Base-by-base conservation (phyloP, 192 early-diverging fungal species). In the Entomortierella parvispora region DNA sequence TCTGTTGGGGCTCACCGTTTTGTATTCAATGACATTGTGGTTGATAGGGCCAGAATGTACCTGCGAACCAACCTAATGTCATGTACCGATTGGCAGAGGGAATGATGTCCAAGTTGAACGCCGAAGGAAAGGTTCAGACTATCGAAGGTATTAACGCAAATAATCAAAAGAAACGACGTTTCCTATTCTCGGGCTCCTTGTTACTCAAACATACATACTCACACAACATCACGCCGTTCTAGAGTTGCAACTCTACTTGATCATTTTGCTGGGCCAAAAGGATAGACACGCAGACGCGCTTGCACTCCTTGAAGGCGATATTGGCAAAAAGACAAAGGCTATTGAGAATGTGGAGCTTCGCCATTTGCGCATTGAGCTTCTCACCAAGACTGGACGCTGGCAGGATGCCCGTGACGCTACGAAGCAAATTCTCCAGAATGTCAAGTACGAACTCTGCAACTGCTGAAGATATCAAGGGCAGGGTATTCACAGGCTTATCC, bases 211-310 rank as follows among this genome's bases (percentile, higher is more conserved):
- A 4, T 32, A 31, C 1, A 53, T n/a, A n/a, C n/a, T n/a, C n/a
- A n/a, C n/a, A n/a, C n/a, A 53, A 29, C 26, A 4, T 31, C 32
- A 32, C 32, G 15, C 26, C 26, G 28, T 54, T 17, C 12, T 69
- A 90, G 93, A 90, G 45, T 79, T 96, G 55, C 90, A 91, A 28
- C 69, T 96, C 2, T 94, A 94, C 50, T 58, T 96, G 6, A 81
- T 90, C 44, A 84, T 96, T 22, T 82, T 96, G 8, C 81, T 90
- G 40, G 70, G 82, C 12, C 93, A 95, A 66, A 81, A 86, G 28
- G 61, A 68, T 34, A 93, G 94, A 60, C 68, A 86, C 20, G 74
- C 82, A 14, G 89, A 89, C 25, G 94, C 91, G 43, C 58, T 94
- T 3, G 83, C 78, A 1, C 71, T 93, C 4, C 50, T 96, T 28